Evolutionary conservation across 768 basidiomycete species (phyloP).

Genomic region (Psilocybe cyanescens): DNA sequence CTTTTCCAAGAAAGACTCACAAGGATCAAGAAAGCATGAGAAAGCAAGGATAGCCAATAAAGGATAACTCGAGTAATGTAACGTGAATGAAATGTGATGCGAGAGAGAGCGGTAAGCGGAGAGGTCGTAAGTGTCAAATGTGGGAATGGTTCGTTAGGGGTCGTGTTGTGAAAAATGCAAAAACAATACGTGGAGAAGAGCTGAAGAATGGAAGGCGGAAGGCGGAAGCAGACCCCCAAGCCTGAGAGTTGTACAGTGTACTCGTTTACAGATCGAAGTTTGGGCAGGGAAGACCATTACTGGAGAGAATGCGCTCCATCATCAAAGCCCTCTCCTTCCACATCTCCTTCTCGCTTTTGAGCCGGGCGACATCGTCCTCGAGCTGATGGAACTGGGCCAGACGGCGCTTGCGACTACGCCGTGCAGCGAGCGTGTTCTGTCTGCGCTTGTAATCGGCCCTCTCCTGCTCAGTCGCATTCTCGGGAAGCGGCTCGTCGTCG

Average conservation of each 20-base stretch:
- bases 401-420: constrained; percentile 78
- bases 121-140: not conserved
- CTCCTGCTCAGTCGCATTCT: constrained; percentile 55
- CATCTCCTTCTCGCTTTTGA: constrained; percentile 61
- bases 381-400: constrained; percentile 68
- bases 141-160: not conserved
- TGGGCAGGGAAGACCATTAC: constrained; percentile 61
- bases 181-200: not conserved
- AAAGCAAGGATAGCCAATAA: not conserved
- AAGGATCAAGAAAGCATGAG: not conserved
- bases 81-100: not conserved
- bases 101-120: not conserved
- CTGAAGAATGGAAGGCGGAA: not conserved
- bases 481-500: constrained; percentile 43
- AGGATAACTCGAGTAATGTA: not conserved
- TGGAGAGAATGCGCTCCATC: constrained; percentile 55
- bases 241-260: not conserved
- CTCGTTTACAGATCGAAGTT: constrained; percentile 39
- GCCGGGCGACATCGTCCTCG: constrained; percentile 55
- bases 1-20: not conserved
- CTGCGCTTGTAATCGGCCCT: constrained; percentile 80
- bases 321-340: constrained; percentile 63
- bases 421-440: constrained; percentile 86
- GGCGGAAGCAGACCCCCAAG: not conserved
- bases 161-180: not conserved